Evolutionary conservation across 176 grass and related monocot genomes (phyloP).

Genomic region (Pharus latifolius): DNA sequence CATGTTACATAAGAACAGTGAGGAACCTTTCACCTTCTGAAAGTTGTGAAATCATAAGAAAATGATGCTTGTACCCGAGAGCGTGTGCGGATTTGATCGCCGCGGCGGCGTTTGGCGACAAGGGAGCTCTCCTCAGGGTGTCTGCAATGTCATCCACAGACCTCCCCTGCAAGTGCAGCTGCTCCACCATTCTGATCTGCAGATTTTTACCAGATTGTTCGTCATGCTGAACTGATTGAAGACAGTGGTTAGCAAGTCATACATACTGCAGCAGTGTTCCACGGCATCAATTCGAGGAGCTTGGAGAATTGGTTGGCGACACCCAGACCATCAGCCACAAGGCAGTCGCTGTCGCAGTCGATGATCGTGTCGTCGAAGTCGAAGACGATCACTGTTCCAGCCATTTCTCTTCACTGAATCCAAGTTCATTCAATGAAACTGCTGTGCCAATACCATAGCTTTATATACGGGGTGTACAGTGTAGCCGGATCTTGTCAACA

Average conservation of each 20-base stretch:
- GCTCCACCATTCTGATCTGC: slow-evolving; percentile 29
- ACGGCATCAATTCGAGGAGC: slow-evolving; percentile 22
- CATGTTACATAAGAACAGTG: neutral
- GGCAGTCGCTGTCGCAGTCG: slow-evolving; percentile 32
- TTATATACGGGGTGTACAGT: too few relatives aligned
- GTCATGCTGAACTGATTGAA: neutral
- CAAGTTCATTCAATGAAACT: too few relatives aligned
- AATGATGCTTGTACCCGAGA: slow-evolving; percentile 25
- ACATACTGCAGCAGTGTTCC: slow-evolving; percentile 21
- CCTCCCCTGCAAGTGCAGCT: slow-evolving; percentile 23
- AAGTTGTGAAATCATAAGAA: neutral
- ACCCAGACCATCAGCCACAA: slow-evolving; percentile 20
- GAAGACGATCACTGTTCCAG: slow-evolving; percentile 17
- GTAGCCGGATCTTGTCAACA: too few relatives aligned
- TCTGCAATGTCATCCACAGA: slow-evolving; percentile 21
- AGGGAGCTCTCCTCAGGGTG: slow-evolving; percentile 25
- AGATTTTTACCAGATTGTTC: neutral
- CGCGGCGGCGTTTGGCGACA: slow-evolving; percentile 2
- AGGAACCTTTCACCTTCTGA: neutral
- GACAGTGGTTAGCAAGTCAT: neutral
- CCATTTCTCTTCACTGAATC: slow-evolving; percentile 2
- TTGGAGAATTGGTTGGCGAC: neutral
- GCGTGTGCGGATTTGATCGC: slow-evolving; percentile 30
- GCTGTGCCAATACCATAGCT: too few relatives aligned
- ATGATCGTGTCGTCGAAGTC: slow-evolving; percentile 42